Evolutionary conservation across 2,329 filamentous ascomycete species (phyloP).

Genomic region (Paraphaeosphaeria sporulosa): DNA sequence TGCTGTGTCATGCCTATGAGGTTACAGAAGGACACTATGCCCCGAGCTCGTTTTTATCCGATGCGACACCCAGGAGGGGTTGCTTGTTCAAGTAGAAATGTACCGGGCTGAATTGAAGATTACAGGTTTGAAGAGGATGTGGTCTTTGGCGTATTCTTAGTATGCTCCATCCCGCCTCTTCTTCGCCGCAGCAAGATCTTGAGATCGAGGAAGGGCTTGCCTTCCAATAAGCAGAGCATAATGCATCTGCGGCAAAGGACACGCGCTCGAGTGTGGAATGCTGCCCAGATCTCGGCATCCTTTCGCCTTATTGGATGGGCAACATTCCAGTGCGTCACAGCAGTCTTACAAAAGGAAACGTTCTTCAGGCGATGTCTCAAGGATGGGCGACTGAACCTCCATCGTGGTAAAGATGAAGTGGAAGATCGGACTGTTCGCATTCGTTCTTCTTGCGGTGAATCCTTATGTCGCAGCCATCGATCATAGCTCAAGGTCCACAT

Average conservation of each 20-base stretch:
- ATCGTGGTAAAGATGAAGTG: background rate
- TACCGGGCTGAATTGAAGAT: no score
- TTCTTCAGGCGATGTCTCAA: background rate
- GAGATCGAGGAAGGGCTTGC: background rate
- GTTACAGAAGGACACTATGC: no score
- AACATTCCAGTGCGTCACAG: background rate
- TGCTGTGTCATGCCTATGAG: no score
- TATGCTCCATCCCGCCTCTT: no score
- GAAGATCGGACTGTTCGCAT: background rate
- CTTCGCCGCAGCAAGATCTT: no score
- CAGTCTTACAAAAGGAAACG: background rate
- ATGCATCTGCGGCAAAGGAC: background rate
- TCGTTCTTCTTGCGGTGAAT: background rate
- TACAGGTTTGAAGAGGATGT: no score
- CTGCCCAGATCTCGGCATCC: background rate
- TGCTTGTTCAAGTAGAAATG: no score
- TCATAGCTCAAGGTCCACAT: background rate
- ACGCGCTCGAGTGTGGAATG: background rate
- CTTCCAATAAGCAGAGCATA: background rate
- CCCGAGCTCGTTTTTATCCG: no score
- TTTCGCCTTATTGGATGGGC: background rate
- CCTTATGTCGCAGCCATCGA: background rate
- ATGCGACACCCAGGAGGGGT: no score
- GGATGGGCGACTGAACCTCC: background rate
- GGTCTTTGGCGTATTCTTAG: no score